Evolutionary conservation across 1,284 basidiomycete genomes (phyloP).

Genomic region (Neolentinus lepideus): DNA sequence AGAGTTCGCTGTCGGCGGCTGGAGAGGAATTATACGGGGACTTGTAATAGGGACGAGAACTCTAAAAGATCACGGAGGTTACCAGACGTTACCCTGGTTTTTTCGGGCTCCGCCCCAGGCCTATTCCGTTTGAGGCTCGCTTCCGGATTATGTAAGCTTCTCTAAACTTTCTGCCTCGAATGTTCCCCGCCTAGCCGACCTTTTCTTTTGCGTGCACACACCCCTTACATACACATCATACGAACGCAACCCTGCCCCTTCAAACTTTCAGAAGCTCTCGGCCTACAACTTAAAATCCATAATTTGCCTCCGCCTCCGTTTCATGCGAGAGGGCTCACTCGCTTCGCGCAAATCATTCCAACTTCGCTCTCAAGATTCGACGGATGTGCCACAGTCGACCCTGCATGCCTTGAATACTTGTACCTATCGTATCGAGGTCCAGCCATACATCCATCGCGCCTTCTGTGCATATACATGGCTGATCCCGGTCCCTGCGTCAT

Average conservation of each 20-base stretch:
- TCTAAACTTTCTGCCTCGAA: slow-evolving; percentile 1
- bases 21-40: slow-evolving; percentile 1
- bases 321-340: neutral
- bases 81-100: slow-evolving; percentile 3
- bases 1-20: neutral
- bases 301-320: slow-evolving; percentile 1
- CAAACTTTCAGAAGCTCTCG: neutral
- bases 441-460: too few relatives aligned
- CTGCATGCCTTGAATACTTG: too few relatives aligned
- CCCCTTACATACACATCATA: neutral
- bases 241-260: neutral
- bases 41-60: slow-evolving; percentile 2
- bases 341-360: neutral
- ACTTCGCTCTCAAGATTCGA: too few relatives aligned
- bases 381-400: too few relatives aligned
- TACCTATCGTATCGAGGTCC: too few relatives aligned
- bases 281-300: neutral
- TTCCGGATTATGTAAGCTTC: neutral
- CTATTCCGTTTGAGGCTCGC: neutral
- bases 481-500: too few relatives aligned
- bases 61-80: slow-evolving; percentile 3
- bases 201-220: neutral
- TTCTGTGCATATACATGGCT: too few relatives aligned
- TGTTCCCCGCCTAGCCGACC: neutral
- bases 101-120: neutral